Base-by-base conservation (phyloP, 2,329 filamentous ascomycete genomes). In the Fusarium armeniacum region DNA sequence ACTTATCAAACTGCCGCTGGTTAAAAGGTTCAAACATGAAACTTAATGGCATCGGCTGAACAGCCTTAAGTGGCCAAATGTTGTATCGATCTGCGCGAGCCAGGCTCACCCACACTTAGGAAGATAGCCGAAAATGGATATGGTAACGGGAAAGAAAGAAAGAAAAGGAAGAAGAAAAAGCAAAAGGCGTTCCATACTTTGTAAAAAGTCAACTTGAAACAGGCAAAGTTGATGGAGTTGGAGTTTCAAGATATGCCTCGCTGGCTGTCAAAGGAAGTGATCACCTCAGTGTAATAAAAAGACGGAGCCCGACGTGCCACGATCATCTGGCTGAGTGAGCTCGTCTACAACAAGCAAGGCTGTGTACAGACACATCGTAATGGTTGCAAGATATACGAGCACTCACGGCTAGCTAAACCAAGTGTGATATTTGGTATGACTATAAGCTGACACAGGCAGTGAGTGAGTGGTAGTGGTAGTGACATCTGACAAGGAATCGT, bases 211-310 rank as follows among this genome's bases (percentile, higher is more conserved):
- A 55, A 46, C 49, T 53, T 65, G 64, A 69, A 70, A 71, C 68
- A 55, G 46, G 49, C 24, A 44, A 52, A n/a, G 16, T 28, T 52
- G 49, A 69, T 71, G 63, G 51, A 63, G 54, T 33, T 44, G 51
- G 36, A 33, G 67, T 70, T 71, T 70, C 67, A 70, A 69, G 60
- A 70, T 70, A 70, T 69, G 44, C 68, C 68, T 71, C 59, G 53
- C 50, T 47, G 44, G 32, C 63, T 65, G 24, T 30, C 54, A 57
- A 67, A 53, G 67, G 58, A 67, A 67, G 63, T 64, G 45, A 67
- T 58, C 54, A 49, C 47, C 62, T 65, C 35, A 40, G 35, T n/a
- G 40, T 47, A 24, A 26, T 28, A 13, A 26, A 32, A 49, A 54
- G 33, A 62, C 53, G 16, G 35, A 43, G 20, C 32, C 28, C 20